phyloP scores from a whole-genome alignment of 1,139 yeast genomes.

The Nakaseomyces bracarensis region DNA sequence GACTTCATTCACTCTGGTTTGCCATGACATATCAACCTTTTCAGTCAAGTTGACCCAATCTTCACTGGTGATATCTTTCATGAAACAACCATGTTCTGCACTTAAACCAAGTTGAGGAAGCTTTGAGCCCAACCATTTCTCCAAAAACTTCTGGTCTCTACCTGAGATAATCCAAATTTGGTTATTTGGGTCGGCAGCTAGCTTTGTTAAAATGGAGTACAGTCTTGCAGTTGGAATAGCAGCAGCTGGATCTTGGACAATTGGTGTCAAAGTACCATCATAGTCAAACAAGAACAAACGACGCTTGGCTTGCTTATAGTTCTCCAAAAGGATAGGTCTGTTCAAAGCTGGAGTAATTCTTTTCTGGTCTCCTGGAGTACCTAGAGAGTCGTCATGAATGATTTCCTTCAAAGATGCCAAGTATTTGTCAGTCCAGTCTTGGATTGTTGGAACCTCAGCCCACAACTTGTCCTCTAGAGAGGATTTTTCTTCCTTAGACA shows the following conservation, averaged over 20 bases:
- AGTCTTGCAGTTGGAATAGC: slow-evolving; percentile 85
- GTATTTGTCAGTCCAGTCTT: slow-evolving; percentile 69
- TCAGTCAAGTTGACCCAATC: slow-evolving; percentile 83
- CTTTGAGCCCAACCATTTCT: slow-evolving; percentile 75
- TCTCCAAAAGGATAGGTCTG: slow-evolving; percentile 53
- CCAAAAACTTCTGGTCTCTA: slow-evolving; percentile 84
- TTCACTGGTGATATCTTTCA: slow-evolving; percentile 54
- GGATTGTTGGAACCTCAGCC: slow-evolving; percentile 64
- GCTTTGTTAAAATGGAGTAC: slow-evolving; percentile 47
- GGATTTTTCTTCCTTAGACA: slow-evolving; percentile 40
- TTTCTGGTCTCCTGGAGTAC: slow-evolving; percentile 28
- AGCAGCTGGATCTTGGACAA: slow-evolving; percentile 95
- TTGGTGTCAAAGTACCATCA: slow-evolving; percentile 95
- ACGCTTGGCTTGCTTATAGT: slow-evolving; percentile 53
- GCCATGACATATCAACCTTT: slow-evolving; percentile 91
- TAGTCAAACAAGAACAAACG: slow-evolving; percentile 87
- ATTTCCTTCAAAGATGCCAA: slow-evolving; percentile 31
- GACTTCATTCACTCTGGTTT: slow-evolving; percentile 62
- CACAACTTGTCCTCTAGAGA: slow-evolving; percentile 47
- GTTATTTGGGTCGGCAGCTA: slow-evolving; percentile 71
- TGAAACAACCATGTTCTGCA: slow-evolving; percentile 97
- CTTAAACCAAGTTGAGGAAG: slow-evolving; percentile 62
- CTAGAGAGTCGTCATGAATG: slow-evolving; percentile 8
- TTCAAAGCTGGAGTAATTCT: slow-evolving; percentile 75
- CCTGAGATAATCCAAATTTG: slow-evolving; percentile 95